Base-by-base conservation (phyloP, 495 filamentous ascomycete species). In the Penicillium cataractarum region DNA sequence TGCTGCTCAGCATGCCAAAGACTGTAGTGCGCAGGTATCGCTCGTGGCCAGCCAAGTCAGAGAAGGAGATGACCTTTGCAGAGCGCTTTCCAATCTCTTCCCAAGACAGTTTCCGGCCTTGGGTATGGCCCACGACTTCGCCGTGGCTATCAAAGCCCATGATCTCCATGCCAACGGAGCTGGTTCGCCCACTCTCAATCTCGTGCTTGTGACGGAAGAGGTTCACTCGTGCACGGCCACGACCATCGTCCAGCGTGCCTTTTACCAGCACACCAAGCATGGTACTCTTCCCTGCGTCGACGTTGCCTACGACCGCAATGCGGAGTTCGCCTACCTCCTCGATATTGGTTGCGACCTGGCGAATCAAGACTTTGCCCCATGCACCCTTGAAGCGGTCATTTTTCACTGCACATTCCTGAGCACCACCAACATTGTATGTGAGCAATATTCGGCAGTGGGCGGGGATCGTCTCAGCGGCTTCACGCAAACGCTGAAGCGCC, bases 171-270 rank as follows among this genome's bases (percentile, higher is more conserved):
- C 95, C 95, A 4, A 99, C 95, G 2, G 96, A 98, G 74, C 90
- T 95, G 7, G 95, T 99, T 60, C 95, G 84, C 1, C 95, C 95
- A 52, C 90, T 94, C 72, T 99, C 95, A 51, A 98, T 89, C 75
- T 99, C 95, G 70, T 99, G 95, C 74, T 98, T 98, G 70, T 99
- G 95, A 24, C 95, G 83, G 80, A 99, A 99, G 13, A 99, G 90
- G 65, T 98, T 99, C 60, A 99, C 90, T 55, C 95, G 90, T 37
- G 93, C 93, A 76, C 91, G 94, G 27, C 95, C 95, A 65, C 95
- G 86, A 5, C 95, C 95, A 81, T 99, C 95, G 70, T 99, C 95
- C 9, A 99, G 87, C 53, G 89, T 88, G 6, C 95, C 95, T 78
- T 99, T 98, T 6, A 98, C 96, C 24, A 99, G 81, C 3, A 99